Base-by-base conservation (phyloP, 1,139 yeast species). In the Geotrichum citri-aurantii region DNA sequence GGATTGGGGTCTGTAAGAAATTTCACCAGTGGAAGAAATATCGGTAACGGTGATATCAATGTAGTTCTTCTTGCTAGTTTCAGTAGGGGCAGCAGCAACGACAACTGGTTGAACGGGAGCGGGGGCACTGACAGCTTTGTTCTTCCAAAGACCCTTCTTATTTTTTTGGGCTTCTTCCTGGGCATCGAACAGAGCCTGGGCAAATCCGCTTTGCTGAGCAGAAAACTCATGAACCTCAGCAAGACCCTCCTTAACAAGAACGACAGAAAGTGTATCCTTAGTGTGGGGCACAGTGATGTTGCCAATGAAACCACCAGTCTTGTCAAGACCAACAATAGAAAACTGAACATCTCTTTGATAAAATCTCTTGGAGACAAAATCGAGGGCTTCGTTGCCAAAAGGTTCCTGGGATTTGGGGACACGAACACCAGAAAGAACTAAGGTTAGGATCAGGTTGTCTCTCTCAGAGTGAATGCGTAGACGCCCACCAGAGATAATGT, bases 231-330 rank as follows among this genome's bases (percentile, higher is more conserved):
- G 95, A 23, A 83, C 73, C 63, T 81, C 78, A 19, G 83, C 88
- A 59, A 81, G 78, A 1, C 96, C 97, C 61, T 81, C 81, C 54
- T 79, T 79, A 62, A 87, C 77, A 59, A 90, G 76, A n/a, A 76
- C 72, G 5, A 79, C 75, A 66, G 88, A 91, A 59, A 86, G 78
- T 14, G 95, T 91, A 40, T 74, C 69, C 51, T 61, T 63, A 54
- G 79, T 78, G 8, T 82, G 79, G 26, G 81, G 81, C 14, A 82
- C 69, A 68, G 76, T 86, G 57, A 88, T 68, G 66, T 85, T 82
- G 56, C 96, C 95, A 69, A 88, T 82, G 66, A 89, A 90, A 0
- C 88, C 88, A 61, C 96, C 96, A 61, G 86, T 78, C 68, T 85
- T 87, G 70, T 90, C 97, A 58, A 81, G 80, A 61, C 82, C 86